These are phyloP conservation scores for Moringa oleifera DNA, from an alignment of 345 rosid genomes.

Conservation along the genomic window DNA sequence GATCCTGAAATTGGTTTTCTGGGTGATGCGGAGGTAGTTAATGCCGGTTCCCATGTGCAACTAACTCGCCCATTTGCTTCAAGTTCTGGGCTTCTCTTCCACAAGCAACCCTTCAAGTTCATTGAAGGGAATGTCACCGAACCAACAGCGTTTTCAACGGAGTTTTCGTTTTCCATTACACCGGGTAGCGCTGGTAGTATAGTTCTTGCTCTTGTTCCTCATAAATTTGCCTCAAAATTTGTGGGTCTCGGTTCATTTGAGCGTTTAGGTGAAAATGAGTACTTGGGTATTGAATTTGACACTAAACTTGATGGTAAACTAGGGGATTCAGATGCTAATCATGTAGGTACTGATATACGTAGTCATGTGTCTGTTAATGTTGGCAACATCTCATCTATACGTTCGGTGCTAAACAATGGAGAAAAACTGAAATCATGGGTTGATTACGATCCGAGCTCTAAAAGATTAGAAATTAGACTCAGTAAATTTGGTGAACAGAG, in stretches of 20 bases:
- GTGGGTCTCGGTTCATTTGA: conserved; percentile 27
- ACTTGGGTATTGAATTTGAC: conserved; percentile 39
- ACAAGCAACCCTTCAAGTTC: conserved; percentile 33
- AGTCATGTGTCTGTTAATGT: conserved; percentile 27
- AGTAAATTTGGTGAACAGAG: conserved; percentile 30
- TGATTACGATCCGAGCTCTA: conserved; percentile 45
- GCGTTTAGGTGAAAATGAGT: conserved; percentile 21
- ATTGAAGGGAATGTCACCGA: conserved; percentile 9
- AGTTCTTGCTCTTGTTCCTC: conserved; percentile 38
- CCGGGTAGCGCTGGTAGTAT: conserved; percentile 32
- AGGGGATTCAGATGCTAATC: conserved; percentile 30
- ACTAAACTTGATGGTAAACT: conserved; percentile 24
- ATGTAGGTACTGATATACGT: conserved; percentile 24
- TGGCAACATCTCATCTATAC: conserved; percentile 22
- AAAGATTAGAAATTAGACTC: conserved; percentile 42
- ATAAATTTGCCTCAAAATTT: conserved; percentile 22
- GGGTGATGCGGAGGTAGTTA: conserved; percentile 35
- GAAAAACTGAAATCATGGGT: conserved; percentile 46
- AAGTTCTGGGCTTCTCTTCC: conserved; percentile 32
- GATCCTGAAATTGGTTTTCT: conserved; percentile 21
- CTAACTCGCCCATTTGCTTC: conserved; percentile 25
- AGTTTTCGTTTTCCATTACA: conserved; percentile 33
- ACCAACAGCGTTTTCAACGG: conserved; percentile 34
- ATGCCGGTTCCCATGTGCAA: conserved; percentile 19
- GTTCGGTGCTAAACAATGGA: conserved; percentile 32